Base-by-base conservation (phyloP, 257 asterid species). In the Gynochthodes officinalis region DNA sequence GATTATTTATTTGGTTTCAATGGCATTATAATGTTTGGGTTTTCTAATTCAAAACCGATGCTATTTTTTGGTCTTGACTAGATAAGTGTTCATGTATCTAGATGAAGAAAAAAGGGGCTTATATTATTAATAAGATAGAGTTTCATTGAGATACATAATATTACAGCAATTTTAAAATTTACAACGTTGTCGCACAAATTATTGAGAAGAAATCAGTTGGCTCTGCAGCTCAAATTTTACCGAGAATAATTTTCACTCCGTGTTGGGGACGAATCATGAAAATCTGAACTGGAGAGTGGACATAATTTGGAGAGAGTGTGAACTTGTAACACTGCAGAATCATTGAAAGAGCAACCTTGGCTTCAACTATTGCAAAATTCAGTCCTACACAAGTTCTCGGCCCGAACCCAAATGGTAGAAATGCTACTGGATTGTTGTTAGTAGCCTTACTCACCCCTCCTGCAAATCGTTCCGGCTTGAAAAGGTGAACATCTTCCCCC, bases 361-460 rank as follows among this genome's bases (percentile, higher is more conserved):
- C 85, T 78, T 90, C 91, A 1, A 58, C 69, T 11, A 78, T 82
- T 0, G 95, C 90, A 52, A 90, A 90, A 46, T 78, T 84, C 39
- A 84, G 50, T 4, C 97, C 97, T 4, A 88, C 79, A 61, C 95
- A 90, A 66, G 89, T 85, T 80, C 97, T 80, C 30, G 90, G 90
- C 40, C 96, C 93, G 21, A 76, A 85, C 15, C 96, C 93, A 50
- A 90, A 90, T 14, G 95, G 95, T 76, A 82, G 28, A 70, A 81
- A 85, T 1, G 93, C 90, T 8, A 32, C 85, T 4, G 89, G 74
- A 71, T 80, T 85, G 60, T 75, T 77, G 57, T 73, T 81, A 0
- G 83, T 76, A 7, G 90, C 94, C 72, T 79, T 79, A 28, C 49
- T 62, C 0, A 76, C 73, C 6, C 95, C 89, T 49, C 75, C 55